A percentile compares a stretch with the other conserved stretches of the same genome.
Evolutionary conservation across 352 stramenopile species (phyloP).

Genomic region (Globisporangium uncinulatum): DNA sequence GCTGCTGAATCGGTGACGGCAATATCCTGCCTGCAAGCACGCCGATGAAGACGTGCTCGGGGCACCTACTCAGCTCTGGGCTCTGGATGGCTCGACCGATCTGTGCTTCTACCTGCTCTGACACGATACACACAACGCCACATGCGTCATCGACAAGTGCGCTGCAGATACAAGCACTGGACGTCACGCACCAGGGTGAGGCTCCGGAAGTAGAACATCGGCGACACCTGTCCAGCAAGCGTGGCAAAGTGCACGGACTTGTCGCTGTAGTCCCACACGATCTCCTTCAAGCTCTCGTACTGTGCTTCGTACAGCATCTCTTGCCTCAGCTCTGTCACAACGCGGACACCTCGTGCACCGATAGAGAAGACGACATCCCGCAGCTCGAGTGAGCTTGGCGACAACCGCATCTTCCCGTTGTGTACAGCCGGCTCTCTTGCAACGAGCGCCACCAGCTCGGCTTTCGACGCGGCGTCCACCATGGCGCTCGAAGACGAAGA

Average conservation of each 20-base stretch:
- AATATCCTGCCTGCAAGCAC: conserved; percentile 54
- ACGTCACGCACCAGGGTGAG: conserved; percentile 21
- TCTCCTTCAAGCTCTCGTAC: conserved; percentile 43
- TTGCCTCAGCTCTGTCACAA: conserved; percentile 25
- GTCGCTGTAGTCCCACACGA: conserved; percentile 64
- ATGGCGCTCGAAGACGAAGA: conserved; percentile 16
- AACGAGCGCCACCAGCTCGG: neutral
- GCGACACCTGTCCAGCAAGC: conserved; percentile 22
- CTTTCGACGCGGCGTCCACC: conserved; percentile 1
- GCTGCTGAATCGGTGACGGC: conserved; percentile 65
- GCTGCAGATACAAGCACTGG: too few relatives aligned
- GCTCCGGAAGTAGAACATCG: conserved; percentile 36
- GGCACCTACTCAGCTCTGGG: conserved; percentile 18
- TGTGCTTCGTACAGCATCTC: conserved; percentile 36
- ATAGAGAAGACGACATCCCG: conserved; percentile 47
- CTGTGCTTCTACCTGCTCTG: conserved; percentile 32
- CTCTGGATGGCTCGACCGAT: conserved; percentile 26
- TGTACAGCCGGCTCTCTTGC: conserved; percentile 31
- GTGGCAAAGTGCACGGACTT: conserved; percentile 45
- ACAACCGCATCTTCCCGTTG: conserved; percentile 35
- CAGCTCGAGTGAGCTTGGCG: conserved; percentile 2
- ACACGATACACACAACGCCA: neutral
- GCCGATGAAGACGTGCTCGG: conserved; percentile 58
- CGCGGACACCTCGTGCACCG: conserved; percentile 28
- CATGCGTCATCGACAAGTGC: too few relatives aligned